Evolutionary conservation across 164 flowering plant species (phyloP).

Genomic region (Paratinospora sagittata): DNA sequence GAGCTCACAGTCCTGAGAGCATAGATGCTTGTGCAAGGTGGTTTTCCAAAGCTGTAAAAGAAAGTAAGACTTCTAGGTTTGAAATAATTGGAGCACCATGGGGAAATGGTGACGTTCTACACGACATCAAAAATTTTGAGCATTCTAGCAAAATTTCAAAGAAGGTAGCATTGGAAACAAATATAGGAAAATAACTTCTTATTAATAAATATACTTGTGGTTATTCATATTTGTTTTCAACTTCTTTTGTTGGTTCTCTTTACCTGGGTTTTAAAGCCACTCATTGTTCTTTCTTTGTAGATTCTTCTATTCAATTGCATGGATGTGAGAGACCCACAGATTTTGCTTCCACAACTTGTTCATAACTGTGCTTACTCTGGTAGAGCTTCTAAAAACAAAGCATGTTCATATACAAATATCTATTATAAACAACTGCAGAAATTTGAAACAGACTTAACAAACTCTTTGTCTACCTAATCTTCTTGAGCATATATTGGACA

Average conservation of each 20-base stretch:
- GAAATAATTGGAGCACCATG: constrained; percentile 11
- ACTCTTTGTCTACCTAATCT: no score
- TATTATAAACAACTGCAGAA: no score
- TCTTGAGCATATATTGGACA: not conserved
- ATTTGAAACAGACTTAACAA: no score
- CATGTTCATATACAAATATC: not conserved
- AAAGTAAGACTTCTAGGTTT: constrained; percentile 13
- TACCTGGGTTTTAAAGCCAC: not conserved
- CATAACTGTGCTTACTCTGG: constrained; percentile 72
- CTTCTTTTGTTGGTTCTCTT: constrained; percentile 1
- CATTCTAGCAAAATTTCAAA: constrained; percentile 34
- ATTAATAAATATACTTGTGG: not conserved
- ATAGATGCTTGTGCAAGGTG: constrained; percentile 84
- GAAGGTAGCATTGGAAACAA: constrained; percentile 32
- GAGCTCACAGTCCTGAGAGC: constrained; percentile 95
- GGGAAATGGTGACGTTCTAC: constrained; percentile 23
- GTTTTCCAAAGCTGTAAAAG: constrained; percentile 59
- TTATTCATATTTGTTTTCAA: not conserved
- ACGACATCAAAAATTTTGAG: constrained; percentile 14
- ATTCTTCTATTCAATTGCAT: constrained; percentile 84
- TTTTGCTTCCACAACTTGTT: constrained; percentile 65
- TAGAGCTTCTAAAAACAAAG: constrained; percentile 20
- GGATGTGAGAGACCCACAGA: constrained; percentile 76
- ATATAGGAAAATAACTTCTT: not conserved
- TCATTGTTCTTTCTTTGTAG: constrained; percentile 26